Evolutionary conservation across 176 grass and related monocot species (phyloP).

Genomic region (Bothriochloa decipiens): DNA sequence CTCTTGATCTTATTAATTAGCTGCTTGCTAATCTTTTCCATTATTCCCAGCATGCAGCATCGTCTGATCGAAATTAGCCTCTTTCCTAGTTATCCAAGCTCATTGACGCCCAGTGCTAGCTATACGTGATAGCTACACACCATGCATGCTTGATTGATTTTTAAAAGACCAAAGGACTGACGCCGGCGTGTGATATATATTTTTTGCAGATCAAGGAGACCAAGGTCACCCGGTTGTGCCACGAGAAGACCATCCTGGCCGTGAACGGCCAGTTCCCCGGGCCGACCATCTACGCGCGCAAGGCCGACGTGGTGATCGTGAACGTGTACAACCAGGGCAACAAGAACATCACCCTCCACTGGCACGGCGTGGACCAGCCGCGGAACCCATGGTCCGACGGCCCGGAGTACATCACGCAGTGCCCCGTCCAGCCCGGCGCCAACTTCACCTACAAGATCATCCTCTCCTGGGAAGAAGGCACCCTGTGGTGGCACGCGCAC

Average conservation of each 20-base stretch:
- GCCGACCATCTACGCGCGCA: conserved; percentile 25
- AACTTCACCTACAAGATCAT: conserved; percentile 58
- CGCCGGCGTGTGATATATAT: neutral
- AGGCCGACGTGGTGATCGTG: conserved; percentile 53
- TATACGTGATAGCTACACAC: conserved; percentile 9
- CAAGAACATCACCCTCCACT: conserved; percentile 78
- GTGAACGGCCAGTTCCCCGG: conserved; percentile 77
- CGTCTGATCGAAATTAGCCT: conserved; percentile 8
- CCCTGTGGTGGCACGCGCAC: conserved; percentile 73
- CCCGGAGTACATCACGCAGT: conserved; percentile 68
- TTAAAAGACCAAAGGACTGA: neutral
- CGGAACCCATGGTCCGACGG: conserved; percentile 64
- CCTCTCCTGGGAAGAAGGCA: conserved; percentile 63
- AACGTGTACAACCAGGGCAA: conserved; percentile 66
- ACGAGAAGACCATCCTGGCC: conserved; percentile 60
- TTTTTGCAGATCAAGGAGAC: conserved; percentile 55
- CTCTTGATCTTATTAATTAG: too few relatives aligned
- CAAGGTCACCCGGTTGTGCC: conserved; percentile 59
- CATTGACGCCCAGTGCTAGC: conserved; percentile 45
- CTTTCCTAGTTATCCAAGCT: conserved; percentile 47
- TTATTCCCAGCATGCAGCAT: too few relatives aligned
- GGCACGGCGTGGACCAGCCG: conserved; percentile 71
- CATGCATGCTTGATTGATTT: neutral
- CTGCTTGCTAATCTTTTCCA: too few relatives aligned
- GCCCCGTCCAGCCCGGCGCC: conserved; percentile 47